phyloP scores from a whole-genome alignment of 495 filamentous ascomycete species.

The Trypethelium eluteriae region DNA sequence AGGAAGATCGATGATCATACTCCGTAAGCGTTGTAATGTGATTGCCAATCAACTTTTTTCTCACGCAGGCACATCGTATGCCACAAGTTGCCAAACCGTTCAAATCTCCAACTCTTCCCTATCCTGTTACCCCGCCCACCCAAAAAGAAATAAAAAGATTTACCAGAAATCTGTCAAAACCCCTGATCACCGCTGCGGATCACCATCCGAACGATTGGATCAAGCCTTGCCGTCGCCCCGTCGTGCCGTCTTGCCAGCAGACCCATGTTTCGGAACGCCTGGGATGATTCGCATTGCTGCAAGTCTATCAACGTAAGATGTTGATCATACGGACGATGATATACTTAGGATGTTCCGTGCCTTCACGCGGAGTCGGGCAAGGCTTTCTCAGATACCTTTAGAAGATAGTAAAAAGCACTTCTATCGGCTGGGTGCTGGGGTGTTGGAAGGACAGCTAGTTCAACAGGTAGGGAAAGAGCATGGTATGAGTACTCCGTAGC shows the following conservation, averaged over 20 bases:
- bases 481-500: too few species aligned
- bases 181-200: conserved; percentile 7
- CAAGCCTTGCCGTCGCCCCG: neutral
- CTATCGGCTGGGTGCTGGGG: neutral
- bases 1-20: too few species aligned
- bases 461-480: neutral
- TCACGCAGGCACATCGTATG: too few species aligned
- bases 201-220: neutral
- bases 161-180: neutral
- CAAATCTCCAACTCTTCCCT: too few species aligned
- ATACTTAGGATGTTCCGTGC: too few species aligned
- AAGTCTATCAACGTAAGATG: neutral
- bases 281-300: neutral
- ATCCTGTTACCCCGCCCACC: too few species aligned
- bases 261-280: neutral
- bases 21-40: too few species aligned
- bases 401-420: neutral
- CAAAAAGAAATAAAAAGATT: neutral
- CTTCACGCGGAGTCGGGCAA: too few species aligned
- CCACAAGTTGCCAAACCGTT: too few species aligned
- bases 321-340: too few species aligned
- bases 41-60: too few species aligned
- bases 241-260: neutral
- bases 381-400: neutral
- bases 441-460: too few species aligned